These are phyloP conservation scores for Halenospora varia DNA, from an alignment of 495 filamentous ascomycete genomes.

Conservation along the genomic window DNA sequence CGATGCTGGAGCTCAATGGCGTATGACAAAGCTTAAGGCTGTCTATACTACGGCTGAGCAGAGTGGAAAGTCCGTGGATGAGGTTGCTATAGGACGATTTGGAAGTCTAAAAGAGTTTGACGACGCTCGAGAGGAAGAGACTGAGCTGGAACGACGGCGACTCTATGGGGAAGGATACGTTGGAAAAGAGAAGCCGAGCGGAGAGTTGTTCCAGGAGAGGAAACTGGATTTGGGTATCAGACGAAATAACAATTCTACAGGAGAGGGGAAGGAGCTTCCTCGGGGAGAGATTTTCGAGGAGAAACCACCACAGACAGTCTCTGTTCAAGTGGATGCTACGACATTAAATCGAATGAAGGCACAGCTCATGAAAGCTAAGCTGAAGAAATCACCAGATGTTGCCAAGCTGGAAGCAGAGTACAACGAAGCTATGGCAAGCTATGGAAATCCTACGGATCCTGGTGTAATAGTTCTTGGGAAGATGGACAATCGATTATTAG, in stretches of 20 bases:
- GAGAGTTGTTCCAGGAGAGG: slow-evolving; percentile 74
- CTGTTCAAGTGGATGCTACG: slow-evolving; percentile 62
- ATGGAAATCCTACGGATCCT: slow-evolving; percentile 50
- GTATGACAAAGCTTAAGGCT: slow-evolving; percentile 89
- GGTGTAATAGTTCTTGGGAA: slow-evolving; percentile 77
- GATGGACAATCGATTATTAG: slow-evolving; percentile 86
- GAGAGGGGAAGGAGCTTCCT: slow-evolving; percentile 36
- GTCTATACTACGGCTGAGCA: slow-evolving; percentile 80
- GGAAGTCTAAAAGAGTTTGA: slow-evolving; percentile 84
- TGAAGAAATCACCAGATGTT: slow-evolving; percentile 68
- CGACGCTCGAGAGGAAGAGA: slow-evolving; percentile 89
- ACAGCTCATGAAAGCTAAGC: slow-evolving; percentile 89
- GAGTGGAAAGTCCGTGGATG: slow-evolving; percentile 64
- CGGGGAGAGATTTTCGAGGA: slow-evolving; percentile 37
- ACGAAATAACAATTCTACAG: slow-evolving; percentile 34
- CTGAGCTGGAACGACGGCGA: slow-evolving; percentile 80
- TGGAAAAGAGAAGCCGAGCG: slow-evolving; percentile 82
- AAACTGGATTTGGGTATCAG: slow-evolving; percentile 47
- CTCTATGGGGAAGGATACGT: slow-evolving; percentile 85
- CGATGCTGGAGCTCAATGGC: slow-evolving; percentile 85
- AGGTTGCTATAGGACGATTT: slow-evolving; percentile 75
- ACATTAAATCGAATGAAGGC: slow-evolving; percentile 86
- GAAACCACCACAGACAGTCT: slow-evolving; percentile 35
- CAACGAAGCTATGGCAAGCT: slow-evolving; percentile 60
- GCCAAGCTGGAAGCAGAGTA: slow-evolving; percentile 82